Evolutionary conservation across 2,329 filamentous ascomycete genomes (phyloP).

Genomic region (Dryadomyces quercus-mongolicae): DNA sequence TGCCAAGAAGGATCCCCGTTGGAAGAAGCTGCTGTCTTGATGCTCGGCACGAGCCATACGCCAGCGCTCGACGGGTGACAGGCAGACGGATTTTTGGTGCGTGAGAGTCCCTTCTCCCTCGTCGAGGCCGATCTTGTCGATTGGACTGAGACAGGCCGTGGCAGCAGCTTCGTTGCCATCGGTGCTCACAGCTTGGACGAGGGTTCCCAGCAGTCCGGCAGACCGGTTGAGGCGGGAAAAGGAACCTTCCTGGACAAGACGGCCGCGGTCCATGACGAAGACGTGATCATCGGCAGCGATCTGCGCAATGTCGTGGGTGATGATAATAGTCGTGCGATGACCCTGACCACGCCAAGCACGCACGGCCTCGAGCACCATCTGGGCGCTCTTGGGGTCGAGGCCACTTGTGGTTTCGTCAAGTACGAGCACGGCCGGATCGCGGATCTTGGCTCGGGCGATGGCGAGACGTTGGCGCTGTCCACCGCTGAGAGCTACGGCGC

Average conservation of each 20-base stretch:
- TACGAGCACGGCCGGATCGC: constrained; percentile 69
- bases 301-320: constrained; percentile 79
- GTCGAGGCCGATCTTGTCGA: not conserved
- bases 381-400: constrained; percentile 61
- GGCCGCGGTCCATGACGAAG: constrained; percentile 63
- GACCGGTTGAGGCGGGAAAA: constrained; percentile 18
- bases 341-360: constrained; percentile 52
- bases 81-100: not conserved
- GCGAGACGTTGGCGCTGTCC: constrained; percentile 76
- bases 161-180: not conserved
- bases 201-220: constrained; percentile 1
- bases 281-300: constrained; percentile 64
- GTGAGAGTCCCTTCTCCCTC: not conserved
- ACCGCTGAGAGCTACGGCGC: constrained; percentile 55
- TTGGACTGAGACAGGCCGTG: not conserved
- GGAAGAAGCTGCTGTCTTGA: not conserved
- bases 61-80: not conserved
- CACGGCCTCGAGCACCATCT: constrained; percentile 60
- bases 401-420: constrained; percentile 84
- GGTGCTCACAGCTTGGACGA: not conserved
- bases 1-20: not conserved
- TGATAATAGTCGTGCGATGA: constrained; percentile 67
- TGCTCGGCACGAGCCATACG: not conserved
- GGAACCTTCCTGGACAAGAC: constrained; percentile 57
- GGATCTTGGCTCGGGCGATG: constrained; percentile 63